Evolutionary conservation across 2,329 filamentous ascomycete genomes (phyloP).

Genomic region (Cytospora leucostoma): DNA sequence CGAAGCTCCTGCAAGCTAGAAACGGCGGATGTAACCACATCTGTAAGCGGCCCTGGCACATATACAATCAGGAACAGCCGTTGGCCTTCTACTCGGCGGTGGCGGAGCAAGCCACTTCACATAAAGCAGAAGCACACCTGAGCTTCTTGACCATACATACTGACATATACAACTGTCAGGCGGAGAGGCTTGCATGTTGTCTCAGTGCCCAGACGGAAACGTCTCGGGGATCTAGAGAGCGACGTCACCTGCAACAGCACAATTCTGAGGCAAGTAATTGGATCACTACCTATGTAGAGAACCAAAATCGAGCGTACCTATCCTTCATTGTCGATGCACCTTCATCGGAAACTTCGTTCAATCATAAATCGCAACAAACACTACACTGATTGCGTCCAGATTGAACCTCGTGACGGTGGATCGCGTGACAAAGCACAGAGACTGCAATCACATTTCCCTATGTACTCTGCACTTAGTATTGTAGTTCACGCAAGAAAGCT

Average conservation of each 20-base stretch:
- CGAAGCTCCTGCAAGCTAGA: background rate
- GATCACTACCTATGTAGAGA: background rate
- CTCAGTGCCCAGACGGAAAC: background rate
- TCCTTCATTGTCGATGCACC: background rate
- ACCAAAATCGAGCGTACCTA: background rate
- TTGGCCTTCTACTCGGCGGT: background rate
- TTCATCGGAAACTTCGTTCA: background rate
- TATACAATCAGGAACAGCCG: background rate
- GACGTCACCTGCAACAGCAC: background rate
- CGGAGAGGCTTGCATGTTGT: background rate
- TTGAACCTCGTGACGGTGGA: background rate
- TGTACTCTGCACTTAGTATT: background rate
- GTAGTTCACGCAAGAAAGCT: background rate
- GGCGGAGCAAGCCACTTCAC: background rate
- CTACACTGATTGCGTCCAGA: background rate
- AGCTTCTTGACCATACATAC: background rate
- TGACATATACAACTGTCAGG: background rate
- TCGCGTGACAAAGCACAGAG: background rate
- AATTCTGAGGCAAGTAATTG: background rate
- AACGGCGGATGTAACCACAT: background rate
- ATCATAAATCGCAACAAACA: background rate
- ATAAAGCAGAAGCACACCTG: background rate
- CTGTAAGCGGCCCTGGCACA: background rate
- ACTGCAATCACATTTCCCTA: background rate
- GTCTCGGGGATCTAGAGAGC: background rate